These are phyloP conservation scores for Hevea brasiliensis DNA, from an alignment of 345 rosid genomes.

Conservation along the genomic window DNA sequence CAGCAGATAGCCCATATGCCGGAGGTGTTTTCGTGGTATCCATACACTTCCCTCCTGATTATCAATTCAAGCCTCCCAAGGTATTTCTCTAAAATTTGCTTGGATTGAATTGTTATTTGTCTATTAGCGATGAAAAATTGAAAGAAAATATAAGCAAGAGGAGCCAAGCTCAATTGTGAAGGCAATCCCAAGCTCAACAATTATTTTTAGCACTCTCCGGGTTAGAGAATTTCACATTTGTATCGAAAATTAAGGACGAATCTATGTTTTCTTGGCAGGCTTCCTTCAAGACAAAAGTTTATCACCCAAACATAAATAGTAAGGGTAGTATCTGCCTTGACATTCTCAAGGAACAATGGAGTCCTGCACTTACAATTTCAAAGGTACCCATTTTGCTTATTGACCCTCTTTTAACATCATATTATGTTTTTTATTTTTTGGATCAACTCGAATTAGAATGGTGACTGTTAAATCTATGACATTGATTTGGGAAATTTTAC, in stretches of 20 bases:
- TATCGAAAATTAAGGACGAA: not conserved
- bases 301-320: conserved; percentile 25
- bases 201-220: too few relatives aligned
- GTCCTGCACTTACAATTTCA: conserved; percentile 25
- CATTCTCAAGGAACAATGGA: conserved; percentile 29
- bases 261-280: not conserved
- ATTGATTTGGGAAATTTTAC: too few relatives aligned
- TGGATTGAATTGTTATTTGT: too few relatives aligned
- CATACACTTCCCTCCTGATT: conserved; percentile 21
- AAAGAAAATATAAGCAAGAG: too few relatives aligned
- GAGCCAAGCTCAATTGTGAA: too few relatives aligned
- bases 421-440: too few relatives aligned
- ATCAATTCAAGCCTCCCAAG: conserved; percentile 25
- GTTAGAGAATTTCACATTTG: too few relatives aligned
- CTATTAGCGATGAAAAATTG: too few relatives aligned
- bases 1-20: conserved; percentile 22
- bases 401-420: too few relatives aligned
- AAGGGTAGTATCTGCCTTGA: conserved; percentile 24
- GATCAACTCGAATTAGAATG: not conserved
- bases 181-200: too few relatives aligned
- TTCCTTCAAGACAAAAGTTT: conserved; percentile 22
- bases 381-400: conserved; percentile 11
- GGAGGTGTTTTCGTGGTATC: conserved; percentile 13
- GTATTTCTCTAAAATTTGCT: too few relatives aligned
- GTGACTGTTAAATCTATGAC: not conserved